Evolutionary conservation across 2,329 filamentous ascomycete genomes (phyloP).

Genomic region (Teratosphaeria nubilosa): DNA sequence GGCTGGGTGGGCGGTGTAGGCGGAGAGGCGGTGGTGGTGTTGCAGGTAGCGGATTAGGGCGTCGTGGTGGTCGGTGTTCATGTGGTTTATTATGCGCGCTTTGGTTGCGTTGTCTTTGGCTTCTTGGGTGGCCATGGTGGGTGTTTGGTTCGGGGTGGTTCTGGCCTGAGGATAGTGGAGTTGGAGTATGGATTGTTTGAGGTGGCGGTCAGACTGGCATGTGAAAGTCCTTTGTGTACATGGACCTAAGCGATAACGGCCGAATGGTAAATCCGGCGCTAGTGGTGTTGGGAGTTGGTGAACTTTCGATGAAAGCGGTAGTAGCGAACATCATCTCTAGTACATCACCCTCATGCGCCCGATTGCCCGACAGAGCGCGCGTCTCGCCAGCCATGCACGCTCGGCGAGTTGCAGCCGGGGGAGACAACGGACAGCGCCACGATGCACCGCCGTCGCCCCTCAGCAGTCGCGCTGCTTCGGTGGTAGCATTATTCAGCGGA

Average conservation of each 20-base stretch:
- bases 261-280: not conserved
- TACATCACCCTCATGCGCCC: conserved; percentile 16
- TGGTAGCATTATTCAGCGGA: conserved; percentile 8
- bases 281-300: not conserved
- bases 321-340: not conserved
- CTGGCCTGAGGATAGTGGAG: not conserved
- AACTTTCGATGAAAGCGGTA: not conserved
- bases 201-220: not conserved
- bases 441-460: conserved; percentile 4
- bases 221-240: not conserved
- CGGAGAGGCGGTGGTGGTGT: conserved; percentile 53
- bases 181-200: not conserved
- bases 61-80: conserved; percentile 73
- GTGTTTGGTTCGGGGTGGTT: not conserved
- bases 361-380: conserved; percentile 22
- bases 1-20: conserved; percentile 46
- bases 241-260: too few relatives aligned
- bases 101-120: conserved; percentile 40
- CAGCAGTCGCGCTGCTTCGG: conserved; percentile 13
- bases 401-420: conserved; percentile 11
- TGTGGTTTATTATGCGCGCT: conserved; percentile 63
- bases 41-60: conserved; percentile 71
- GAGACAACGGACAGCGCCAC: conserved; percentile 1
- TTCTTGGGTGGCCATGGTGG: conserved; percentile 15
- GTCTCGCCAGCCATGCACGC: conserved; percentile 17